phyloP scores from a whole-genome alignment of 345 rosid genomes.

The Acer yangbiense region DNA sequence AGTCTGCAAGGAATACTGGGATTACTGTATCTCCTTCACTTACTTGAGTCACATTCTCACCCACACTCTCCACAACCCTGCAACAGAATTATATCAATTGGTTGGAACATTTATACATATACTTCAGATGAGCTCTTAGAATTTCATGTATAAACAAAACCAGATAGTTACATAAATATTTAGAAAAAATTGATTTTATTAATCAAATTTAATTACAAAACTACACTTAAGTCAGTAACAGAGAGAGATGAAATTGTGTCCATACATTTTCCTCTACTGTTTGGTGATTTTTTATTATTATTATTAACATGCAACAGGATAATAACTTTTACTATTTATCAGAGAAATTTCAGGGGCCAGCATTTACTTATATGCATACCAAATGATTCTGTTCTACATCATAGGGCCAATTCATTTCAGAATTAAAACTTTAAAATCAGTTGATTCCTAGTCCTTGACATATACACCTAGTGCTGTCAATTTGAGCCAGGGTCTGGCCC shows the following conservation, averaged over 20 bases:
- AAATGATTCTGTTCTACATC: too few species aligned
- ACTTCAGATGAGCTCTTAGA: neutral
- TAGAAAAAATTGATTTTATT: too few species aligned
- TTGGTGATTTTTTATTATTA: neutral
- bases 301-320: neutral
- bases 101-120: too few species aligned
- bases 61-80: constrained; percentile 86
- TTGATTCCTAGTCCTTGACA: too few species aligned
- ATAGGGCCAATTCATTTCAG: too few species aligned
- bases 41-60: constrained; percentile 64
- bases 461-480: too few species aligned
- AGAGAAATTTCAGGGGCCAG: too few species aligned
- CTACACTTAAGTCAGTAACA: neutral
- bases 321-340: neutral
- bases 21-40: constrained; percentile 66
- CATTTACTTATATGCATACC: too few species aligned
- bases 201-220: too few species aligned
- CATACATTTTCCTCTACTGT: neutral
- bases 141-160: neutral
- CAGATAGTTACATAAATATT: too few species aligned
- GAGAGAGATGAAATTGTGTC: neutral
- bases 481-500: too few species aligned
- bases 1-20: constrained; percentile 74
- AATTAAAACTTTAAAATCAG: too few species aligned
- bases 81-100: constrained; percentile 3